Conservation (phyloP, 1,284 basidiomycete species). For the Sanghuangporus weigelae region DNA sequence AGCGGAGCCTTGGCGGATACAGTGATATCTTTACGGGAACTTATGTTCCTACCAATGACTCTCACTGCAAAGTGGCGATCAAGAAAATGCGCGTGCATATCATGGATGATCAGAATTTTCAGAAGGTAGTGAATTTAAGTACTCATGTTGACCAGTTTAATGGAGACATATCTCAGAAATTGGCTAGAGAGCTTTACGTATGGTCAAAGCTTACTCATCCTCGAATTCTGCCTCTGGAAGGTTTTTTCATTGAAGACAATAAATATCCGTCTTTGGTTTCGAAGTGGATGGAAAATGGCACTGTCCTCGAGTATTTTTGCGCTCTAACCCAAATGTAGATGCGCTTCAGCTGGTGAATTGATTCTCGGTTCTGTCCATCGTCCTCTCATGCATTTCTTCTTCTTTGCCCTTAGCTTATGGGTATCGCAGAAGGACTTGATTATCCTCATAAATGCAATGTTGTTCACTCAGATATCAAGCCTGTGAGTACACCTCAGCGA, state of each 20-base stretch:
- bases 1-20: background rate
- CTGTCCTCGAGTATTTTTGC: slow-evolving; percentile 1
- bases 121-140: background rate
- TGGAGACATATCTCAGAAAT: background rate
- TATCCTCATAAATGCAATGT: slow-evolving; percentile 2
- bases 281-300: slow-evolving; percentile 14
- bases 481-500: background rate
- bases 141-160: background rate
- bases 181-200: slow-evolving; percentile 9
- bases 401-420: background rate
- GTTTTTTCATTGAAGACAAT: slow-evolving; percentile 4
- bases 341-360: background rate
- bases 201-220: slow-evolving; percentile 11
- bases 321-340: background rate
- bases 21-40: background rate
- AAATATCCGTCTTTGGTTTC: slow-evolving; percentile 10
- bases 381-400: background rate
- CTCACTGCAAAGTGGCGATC: background rate
- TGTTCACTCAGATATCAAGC: slow-evolving; percentile 10
- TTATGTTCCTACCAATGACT: background rate
- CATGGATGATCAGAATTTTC: slow-evolving; percentile 1
- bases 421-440: slow-evolving; percentile 8
- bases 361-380: background rate
- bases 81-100: slow-evolving; percentile 6
- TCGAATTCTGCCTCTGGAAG: slow-evolving; percentile 2